phyloP scores from a whole-genome alignment of 768 basidiomycete species.

The Trametes gibbosa region DNA sequence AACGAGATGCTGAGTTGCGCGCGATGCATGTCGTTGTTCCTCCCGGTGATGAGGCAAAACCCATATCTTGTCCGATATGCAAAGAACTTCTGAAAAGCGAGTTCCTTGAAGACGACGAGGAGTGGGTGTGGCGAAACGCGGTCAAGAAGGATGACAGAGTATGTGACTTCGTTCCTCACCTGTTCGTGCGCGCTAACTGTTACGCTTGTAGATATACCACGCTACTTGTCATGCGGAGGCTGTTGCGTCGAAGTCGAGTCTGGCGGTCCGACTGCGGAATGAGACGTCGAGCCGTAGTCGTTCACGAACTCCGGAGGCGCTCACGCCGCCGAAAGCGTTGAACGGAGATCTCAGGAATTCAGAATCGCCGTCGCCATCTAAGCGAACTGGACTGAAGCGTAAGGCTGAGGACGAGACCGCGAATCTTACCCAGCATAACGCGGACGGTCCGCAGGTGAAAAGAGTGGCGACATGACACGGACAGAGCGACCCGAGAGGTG shows the following conservation, averaged over 20 bases:
- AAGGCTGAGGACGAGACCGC: conserved; percentile 56
- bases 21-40: conserved; percentile 85
- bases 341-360: conserved; percentile 18
- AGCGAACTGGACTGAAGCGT: conserved; percentile 64
- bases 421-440: conserved; percentile 29
- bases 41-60: conserved; percentile 81
- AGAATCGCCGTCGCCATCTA: conserved; percentile 51
- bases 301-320: conserved; percentile 70
- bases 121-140: conserved; percentile 97
- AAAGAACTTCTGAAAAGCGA: conserved; percentile 91
- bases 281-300: conserved; percentile 61
- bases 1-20: conserved; percentile 73
- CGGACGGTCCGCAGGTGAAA: conserved; percentile 64
- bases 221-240: conserved; percentile 93
- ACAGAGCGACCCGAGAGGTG: no score
- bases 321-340: conserved; percentile 36
- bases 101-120: conserved; percentile 93
- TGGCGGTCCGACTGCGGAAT: conserved; percentile 66
- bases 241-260: conserved; percentile 54
- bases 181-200: not conserved
- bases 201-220: conserved; percentile 71
- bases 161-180: conserved; percentile 27
- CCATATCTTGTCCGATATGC: conserved; percentile 91
- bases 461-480: conserved; percentile 50
- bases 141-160: conserved; percentile 81